Evolutionary conservation across 2,329 filamentous ascomycete species (phyloP).

Genomic region (Cephalotrichum gorgonifer): DNA sequence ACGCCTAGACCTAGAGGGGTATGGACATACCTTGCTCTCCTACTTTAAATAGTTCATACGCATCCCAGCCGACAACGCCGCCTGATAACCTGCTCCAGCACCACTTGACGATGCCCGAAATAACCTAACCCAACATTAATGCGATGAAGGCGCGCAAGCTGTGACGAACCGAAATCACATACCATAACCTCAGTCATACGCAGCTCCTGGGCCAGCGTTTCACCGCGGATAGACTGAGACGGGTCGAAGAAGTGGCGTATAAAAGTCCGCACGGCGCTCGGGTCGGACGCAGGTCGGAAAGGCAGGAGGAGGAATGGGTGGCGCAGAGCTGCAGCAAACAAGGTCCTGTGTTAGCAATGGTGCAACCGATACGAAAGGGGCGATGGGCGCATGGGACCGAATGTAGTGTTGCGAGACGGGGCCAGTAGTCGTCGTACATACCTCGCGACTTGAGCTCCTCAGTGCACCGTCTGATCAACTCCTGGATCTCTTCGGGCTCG

Average conservation of each 20-base stretch:
- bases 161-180: conserved; percentile 11
- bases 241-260: conserved; percentile 85
- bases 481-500: conserved; percentile 82
- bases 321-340: conserved; percentile 56
- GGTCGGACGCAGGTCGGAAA: conserved; percentile 86
- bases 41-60: conserved; percentile 90
- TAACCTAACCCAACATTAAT: conserved; percentile 48
- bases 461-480: conserved; percentile 75
- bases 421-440: conserved; percentile 30
- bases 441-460: conserved; percentile 90
- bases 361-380: not conserved
- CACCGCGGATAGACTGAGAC: conserved; percentile 53
- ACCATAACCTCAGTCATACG: conserved; percentile 93
- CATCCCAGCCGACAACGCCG: conserved; percentile 92
- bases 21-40: conserved; percentile 69
- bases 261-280: conserved; percentile 84
- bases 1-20: too few species aligned
- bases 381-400: not conserved
- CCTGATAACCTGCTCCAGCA: conserved; percentile 90
- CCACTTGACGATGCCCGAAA: conserved; percentile 94
- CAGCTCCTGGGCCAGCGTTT: conserved; percentile 70
- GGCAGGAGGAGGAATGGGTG: conserved; percentile 88
- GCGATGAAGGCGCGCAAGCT: not conserved
- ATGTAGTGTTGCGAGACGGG: not conserved
- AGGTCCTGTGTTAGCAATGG: conserved; percentile 8